Conservation (phyloP, 1,284 basidiomycete species). For the Microstroma glucosiphilum region DNA sequence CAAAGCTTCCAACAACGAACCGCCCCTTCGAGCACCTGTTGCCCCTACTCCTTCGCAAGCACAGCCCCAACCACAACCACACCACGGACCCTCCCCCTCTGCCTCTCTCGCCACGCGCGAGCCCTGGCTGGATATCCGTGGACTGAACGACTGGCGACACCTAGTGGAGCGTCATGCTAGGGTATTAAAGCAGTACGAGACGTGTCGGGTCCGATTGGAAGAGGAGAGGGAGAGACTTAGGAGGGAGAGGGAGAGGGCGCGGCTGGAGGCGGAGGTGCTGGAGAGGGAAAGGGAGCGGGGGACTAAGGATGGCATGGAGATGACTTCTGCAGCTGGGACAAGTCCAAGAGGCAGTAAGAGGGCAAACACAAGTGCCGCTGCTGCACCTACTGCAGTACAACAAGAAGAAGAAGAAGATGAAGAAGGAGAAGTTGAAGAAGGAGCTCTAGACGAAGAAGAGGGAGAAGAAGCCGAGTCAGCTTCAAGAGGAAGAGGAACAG, state of each 20-base stretch:
- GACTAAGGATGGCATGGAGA: not conserved
- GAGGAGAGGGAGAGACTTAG: not conserved
- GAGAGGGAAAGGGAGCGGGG: not conserved
- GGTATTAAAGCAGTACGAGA: not conserved
- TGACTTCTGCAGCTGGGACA: not conserved
- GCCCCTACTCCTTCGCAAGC: not conserved
- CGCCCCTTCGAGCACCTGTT: not conserved
- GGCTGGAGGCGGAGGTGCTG: not conserved
- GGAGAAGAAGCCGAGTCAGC: not conserved
- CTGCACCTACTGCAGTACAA: too few species aligned
- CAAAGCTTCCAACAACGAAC: not conserved
- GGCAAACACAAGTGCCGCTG: too few species aligned
- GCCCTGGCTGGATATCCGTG: slow-evolving; percentile 2
- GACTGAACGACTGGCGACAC: not conserved
- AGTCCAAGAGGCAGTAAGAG: too few species aligned
- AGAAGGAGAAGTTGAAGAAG: too few species aligned
- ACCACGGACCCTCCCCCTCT: slow-evolving; percentile 2
- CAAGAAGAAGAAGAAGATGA: too few species aligned
- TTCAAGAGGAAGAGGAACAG: not conserved
- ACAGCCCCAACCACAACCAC: not conserved
- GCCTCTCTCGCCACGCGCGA: not conserved
- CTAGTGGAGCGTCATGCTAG: not conserved
- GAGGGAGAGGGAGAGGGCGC: not conserved
- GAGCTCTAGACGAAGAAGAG: not conserved
- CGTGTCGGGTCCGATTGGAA: not conserved